Evolutionary conservation across 2,329 filamentous ascomycete genomes (phyloP).

Genomic region (Nemania bipapillata): DNA sequence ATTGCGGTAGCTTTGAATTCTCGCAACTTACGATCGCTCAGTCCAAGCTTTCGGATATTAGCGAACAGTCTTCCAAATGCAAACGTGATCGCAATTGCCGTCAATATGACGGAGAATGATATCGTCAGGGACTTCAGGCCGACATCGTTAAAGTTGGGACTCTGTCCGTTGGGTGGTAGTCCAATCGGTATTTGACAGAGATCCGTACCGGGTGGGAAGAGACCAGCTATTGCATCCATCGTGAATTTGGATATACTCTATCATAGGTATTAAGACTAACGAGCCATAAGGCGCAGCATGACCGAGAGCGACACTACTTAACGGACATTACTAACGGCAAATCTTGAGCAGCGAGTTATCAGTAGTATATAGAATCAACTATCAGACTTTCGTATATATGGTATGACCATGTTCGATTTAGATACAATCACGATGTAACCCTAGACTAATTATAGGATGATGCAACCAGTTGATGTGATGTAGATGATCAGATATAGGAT

Average conservation of each 20-base stretch:
- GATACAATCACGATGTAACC: too few relatives aligned
- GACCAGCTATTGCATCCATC: not conserved
- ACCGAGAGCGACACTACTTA: not conserved
- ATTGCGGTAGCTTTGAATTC: not conserved
- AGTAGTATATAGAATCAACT: not conserved
- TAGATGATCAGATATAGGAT: not conserved
- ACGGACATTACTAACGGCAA: not conserved
- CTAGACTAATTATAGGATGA: constrained; percentile 4
- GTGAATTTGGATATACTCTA: not conserved
- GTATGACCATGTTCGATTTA: not conserved
- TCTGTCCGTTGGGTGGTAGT: not conserved
- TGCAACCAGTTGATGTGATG: not conserved
- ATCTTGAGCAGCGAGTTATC: not conserved
- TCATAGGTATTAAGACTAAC: not conserved
- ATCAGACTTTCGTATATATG: too few relatives aligned
- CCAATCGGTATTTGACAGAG: constrained; percentile 9
- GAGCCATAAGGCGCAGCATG: not conserved
- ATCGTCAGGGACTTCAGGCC: constrained; percentile 2
- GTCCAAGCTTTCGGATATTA: constrained; percentile 1
- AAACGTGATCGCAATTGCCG: not conserved
- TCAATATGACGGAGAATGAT: constrained; percentile 5
- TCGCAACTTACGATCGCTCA: not conserved
- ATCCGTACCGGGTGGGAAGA: constrained; percentile 6
- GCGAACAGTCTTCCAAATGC: constrained; percentile 1
- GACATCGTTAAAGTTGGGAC: constrained; percentile 1